Evolutionary conservation across 306 rosid genomes (phyloP), one percentile per base, ranked within the genome.

Genomic region (Inga oerstediana): DNA sequence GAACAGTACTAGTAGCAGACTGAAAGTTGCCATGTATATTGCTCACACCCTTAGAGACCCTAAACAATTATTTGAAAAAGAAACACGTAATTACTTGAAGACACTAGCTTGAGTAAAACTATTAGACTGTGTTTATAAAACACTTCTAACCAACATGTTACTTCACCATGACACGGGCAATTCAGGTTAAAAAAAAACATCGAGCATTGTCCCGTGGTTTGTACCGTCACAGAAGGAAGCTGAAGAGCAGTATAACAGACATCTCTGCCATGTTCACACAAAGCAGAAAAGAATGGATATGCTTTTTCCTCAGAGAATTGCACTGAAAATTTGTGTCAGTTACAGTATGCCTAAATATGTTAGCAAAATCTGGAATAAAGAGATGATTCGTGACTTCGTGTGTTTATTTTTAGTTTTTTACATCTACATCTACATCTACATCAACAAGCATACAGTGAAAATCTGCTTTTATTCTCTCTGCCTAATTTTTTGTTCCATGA

Each of bases 41-140:
- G 89, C 95, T 97, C 83, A 97, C 99, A 68, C 99, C 99, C 84
- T 91, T 94, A 48, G 98, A 92, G 85, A 97, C 94, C 91, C 99
- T 97, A 45, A 54, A 84, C 68, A 81, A 69, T 69, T 51, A 43
- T 52, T 46, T 48, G 68, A 74, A 78, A 87, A 43, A 81, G 51
- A 20, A 72, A 78, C 37, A 84, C 72, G 41, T 72, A 51, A 46
- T 72, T 72, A 79, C 43, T 65, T 48, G 27, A 24, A 24, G 27
- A 80, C 71, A 45, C n/a, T 30, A 82, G 43, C 52, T 81, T 70
- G 24, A 65, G 64, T 2, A 84, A 84, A 85, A 75, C 74, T 69
- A 74, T 64, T 22, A 64, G 58, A 74, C 56, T 67, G 32, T 48
- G 34, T 15, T 44, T 44, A 64, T 43, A 45, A 46, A 37, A 75